These are phyloP conservation scores for Hypoxylon sp. DNA, from an alignment of 2,329 filamentous ascomycete species.

Conservation along the genomic window DNA sequence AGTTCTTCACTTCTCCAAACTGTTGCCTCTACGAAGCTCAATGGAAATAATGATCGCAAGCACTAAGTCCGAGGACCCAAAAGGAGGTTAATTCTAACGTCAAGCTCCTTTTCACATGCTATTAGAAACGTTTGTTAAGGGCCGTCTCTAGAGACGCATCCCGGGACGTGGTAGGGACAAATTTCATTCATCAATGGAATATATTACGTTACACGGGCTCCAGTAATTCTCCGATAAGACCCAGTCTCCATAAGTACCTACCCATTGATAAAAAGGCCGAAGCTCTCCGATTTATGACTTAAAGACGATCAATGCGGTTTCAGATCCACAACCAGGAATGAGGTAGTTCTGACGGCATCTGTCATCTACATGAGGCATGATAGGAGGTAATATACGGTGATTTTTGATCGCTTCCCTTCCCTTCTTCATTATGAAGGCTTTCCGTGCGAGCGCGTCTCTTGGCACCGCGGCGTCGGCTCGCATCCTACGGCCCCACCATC, in stretches of 20 bases:
- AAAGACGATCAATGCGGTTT: conserved; percentile 14
- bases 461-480: conserved; percentile 24
- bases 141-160: neutral
- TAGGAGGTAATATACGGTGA: conserved; percentile 18
- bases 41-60: too few relatives aligned
- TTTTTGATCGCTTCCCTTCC: neutral
- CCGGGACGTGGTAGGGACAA: neutral
- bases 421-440: conserved; percentile 37
- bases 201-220: conserved; percentile 22
- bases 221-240: conserved; percentile 42
- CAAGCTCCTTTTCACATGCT: too few relatives aligned
- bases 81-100: too few relatives aligned
- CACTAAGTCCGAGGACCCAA: too few relatives aligned
- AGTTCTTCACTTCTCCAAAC: too few relatives aligned
- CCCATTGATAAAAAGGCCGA: conserved; percentile 13
- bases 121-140: too few relatives aligned
- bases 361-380: conserved; percentile 31
- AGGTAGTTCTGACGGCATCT: conserved; percentile 20
- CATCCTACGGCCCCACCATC: conserved; percentile 28
- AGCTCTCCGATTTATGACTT: conserved; percentile 9
- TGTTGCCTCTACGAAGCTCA: too few relatives aligned
- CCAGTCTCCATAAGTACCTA: conserved; percentile 14
- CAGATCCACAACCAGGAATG: conserved; percentile 23
- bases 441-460: conserved; percentile 25
- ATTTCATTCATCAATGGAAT: conserved; percentile 16